These are phyloP conservation scores for Ceratocystis harringtonii DNA, from an alignment of 2,329 filamentous ascomycete species.

Conservation along the genomic window DNA sequence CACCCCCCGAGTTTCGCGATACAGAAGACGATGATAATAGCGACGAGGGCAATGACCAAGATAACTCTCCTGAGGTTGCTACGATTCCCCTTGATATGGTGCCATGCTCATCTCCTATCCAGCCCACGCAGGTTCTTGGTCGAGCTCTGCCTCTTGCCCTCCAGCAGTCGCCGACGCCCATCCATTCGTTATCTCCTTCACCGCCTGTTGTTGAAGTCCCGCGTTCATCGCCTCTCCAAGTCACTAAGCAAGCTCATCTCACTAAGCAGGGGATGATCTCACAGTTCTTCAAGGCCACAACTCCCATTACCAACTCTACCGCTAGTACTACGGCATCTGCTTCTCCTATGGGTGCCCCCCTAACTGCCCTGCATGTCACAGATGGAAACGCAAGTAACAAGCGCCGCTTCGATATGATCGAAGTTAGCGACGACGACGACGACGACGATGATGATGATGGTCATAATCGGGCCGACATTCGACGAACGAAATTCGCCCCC, in stretches of 20 bases:
- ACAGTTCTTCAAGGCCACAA: conserved; percentile 19
- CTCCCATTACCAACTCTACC: conserved; percentile 21
- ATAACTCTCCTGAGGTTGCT: conserved; percentile 24
- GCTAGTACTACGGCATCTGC: conserved; percentile 14
- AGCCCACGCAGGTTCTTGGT: conserved; percentile 33
- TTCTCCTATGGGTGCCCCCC: neutral
- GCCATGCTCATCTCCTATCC: conserved; percentile 30
- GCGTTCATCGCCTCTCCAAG: conserved; percentile 60
- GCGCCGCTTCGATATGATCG: conserved; percentile 17
- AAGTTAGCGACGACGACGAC: conserved; percentile 32
- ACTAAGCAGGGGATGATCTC: conserved; percentile 26
- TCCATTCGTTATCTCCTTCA: conserved; percentile 28
- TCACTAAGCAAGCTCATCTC: neutral
- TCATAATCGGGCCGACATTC: conserved; percentile 45
- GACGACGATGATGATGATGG: conserved; percentile 39
- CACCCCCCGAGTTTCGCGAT: conserved; percentile 7
- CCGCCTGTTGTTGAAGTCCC: conserved; percentile 55
- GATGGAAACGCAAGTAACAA: conserved; percentile 13
- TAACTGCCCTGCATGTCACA: neutral
- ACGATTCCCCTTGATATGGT: conserved; percentile 24
- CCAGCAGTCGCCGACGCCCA: conserved; percentile 18
- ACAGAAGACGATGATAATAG: neutral
- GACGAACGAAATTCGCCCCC: conserved; percentile 39
- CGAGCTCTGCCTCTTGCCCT: conserved; percentile 8
- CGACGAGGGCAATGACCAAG: conserved; percentile 9